phyloP scores from a whole-genome alignment of 495 filamentous ascomycete genomes.

The Podospora appendiculata region DNA sequence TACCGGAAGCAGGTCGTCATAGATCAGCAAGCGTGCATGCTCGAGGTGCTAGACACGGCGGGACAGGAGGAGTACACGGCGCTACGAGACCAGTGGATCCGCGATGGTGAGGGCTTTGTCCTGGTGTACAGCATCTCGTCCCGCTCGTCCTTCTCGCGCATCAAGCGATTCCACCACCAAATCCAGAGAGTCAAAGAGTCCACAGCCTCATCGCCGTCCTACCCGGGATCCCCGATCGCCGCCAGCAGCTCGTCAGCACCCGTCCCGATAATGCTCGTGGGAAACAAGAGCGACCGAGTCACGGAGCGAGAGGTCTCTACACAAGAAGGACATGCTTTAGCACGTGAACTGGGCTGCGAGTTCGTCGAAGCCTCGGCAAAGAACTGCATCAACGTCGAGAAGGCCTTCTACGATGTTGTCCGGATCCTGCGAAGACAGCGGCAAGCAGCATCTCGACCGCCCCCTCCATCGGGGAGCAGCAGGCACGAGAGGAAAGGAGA shows the following conservation, averaged over 20 bases:
- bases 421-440: conserved; percentile 78
- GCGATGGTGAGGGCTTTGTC: conserved; percentile 95
- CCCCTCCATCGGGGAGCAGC: conserved; percentile 25
- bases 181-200: conserved; percentile 97
- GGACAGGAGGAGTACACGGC: conserved; percentile 99
- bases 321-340: conserved; percentile 88
- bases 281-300: conserved; percentile 95
- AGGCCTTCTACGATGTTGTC: conserved; percentile 97
- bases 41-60: conserved; percentile 95
- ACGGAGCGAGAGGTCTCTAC: conserved; percentile 94
- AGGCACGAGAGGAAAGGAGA: conserved; percentile 19
- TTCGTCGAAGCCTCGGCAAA: conserved; percentile 99
- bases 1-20: conserved; percentile 99
- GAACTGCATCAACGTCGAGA: conserved; percentile 98
- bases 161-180: conserved; percentile 91
- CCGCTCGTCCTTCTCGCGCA: conserved; percentile 86
- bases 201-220: conserved; percentile 69
- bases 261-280: conserved; percentile 94
- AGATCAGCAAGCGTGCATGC: conserved; percentile 93
- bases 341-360: conserved; percentile 88
- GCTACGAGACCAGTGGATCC: conserved; percentile 94
- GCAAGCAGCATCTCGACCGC: conserved; percentile 41
- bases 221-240: conserved; percentile 51
- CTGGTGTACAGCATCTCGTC: conserved; percentile 98
- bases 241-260: conserved; percentile 48